Evolutionary conservation across 2,329 filamentous ascomycete species (phyloP).

Genomic region (Endoconidiophora polonica): DNA sequence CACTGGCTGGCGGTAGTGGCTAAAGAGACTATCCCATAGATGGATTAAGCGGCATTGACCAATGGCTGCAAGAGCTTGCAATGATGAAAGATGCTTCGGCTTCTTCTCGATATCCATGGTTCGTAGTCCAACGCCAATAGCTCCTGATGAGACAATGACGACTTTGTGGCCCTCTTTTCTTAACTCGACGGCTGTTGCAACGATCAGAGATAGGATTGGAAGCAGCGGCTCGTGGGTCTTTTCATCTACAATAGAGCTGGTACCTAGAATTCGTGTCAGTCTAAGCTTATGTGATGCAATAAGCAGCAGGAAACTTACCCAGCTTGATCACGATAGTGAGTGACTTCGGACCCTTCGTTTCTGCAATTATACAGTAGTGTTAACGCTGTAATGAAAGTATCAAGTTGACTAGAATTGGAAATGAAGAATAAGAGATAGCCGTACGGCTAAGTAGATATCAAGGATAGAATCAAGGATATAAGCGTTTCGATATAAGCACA

Average conservation of each 20-base stretch:
- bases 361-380: slow-evolving; percentile 18
- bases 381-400: too few relatives aligned
- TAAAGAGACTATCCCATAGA: slow-evolving; percentile 87
- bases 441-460: too few relatives aligned
- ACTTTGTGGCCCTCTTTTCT: slow-evolving; percentile 85
- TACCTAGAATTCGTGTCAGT: slow-evolving; percentile 40
- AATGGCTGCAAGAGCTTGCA: slow-evolving; percentile 89
- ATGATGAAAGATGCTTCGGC: slow-evolving; percentile 76
- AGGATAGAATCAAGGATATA: too few relatives aligned
- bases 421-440: too few relatives aligned
- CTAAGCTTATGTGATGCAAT: slow-evolving; percentile 15
- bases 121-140: slow-evolving; percentile 82
- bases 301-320: slow-evolving; percentile 37
- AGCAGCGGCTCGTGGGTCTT: slow-evolving; percentile 84
- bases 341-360: slow-evolving; percentile 48
- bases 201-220: slow-evolving; percentile 78
- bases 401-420: too few relatives aligned
- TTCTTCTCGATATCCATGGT: slow-evolving; percentile 77
- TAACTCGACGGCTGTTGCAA: slow-evolving; percentile 79
- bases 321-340: slow-evolving; percentile 77
- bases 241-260: slow-evolving; percentile 97
- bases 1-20: slow-evolving; percentile 73
- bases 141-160: slow-evolving; percentile 90
- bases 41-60: slow-evolving; percentile 91
- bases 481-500: too few relatives aligned